Percentiles rank a stretch among this genome's conserved stretches.
These are phyloP conservation scores for Ceratobasidium sp. DNA, from an alignment of 1,284 basidiomycete species.

Conservation along the genomic window DNA sequence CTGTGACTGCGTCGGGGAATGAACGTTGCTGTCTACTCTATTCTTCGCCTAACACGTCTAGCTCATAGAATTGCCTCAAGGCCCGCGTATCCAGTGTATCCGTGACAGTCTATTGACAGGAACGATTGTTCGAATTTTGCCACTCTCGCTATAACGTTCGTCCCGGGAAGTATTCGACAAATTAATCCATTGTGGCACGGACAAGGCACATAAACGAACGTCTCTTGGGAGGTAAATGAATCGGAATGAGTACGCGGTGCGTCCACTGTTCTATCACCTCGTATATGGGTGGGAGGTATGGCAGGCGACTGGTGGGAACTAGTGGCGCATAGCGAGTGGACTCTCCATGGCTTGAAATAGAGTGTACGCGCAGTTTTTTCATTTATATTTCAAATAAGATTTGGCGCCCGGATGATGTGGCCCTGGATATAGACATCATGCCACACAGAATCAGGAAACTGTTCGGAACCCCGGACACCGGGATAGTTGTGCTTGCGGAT, in stretches of 20 bases:
- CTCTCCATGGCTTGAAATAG: not conserved
- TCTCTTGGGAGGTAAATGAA: not conserved
- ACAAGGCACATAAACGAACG: not conserved
- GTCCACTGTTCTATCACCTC: not conserved
- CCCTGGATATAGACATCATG: not conserved
- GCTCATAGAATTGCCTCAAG: not conserved
- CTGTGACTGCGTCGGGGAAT: not conserved
- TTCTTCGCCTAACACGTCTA: constrained; percentile 24
- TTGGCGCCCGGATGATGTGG: not conserved
- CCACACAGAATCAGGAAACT: not conserved
- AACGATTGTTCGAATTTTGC: not conserved
- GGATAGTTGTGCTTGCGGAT: constrained; percentile 7
- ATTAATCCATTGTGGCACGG: not conserved
- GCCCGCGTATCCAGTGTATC: not conserved
- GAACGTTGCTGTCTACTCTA: not conserved
- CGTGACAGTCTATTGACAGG: constrained; percentile 17
- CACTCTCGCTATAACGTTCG: not conserved
- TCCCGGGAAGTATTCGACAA: not conserved
- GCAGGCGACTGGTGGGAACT: not conserved
- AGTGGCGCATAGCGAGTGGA: constrained; percentile 10
- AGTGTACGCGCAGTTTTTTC: not conserved
- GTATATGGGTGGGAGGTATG: not conserved
- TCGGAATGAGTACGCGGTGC: too few species aligned
- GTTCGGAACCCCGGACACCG: constrained; percentile 4
- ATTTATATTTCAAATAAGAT: not conserved